Evolutionary conservation across 2,329 filamentous ascomycete genomes (phyloP).

Genomic region (Capronia americana): DNA sequence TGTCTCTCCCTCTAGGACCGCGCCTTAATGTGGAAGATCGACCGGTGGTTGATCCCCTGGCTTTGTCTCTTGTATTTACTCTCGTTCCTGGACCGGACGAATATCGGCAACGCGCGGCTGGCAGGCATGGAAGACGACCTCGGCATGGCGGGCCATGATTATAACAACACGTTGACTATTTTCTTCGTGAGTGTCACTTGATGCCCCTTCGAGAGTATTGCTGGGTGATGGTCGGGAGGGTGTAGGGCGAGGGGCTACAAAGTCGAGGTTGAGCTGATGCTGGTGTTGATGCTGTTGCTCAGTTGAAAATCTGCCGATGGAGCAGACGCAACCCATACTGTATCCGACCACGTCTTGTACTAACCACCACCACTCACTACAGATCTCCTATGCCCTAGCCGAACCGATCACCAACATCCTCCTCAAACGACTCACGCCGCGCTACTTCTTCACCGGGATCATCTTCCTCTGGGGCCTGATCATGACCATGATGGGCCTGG

Average conservation of each 20-base stretch:
- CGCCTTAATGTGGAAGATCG: slow-evolving; percentile 46
- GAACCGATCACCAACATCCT: slow-evolving; percentile 78
- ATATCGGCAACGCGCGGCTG: slow-evolving; percentile 47
- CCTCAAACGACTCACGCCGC: slow-evolving; percentile 76
- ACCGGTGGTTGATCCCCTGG: slow-evolving; percentile 35
- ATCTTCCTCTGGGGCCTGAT: slow-evolving; percentile 67
- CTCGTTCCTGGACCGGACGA: slow-evolving; percentile 45
- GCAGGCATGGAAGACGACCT: slow-evolving; percentile 42
- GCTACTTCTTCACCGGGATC: slow-evolving; percentile 78
- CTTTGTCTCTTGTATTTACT: slow-evolving; percentile 42
- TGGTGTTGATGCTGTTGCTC: too few relatives aligned
- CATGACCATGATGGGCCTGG: slow-evolving; percentile 45
- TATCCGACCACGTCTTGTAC: too few relatives aligned
- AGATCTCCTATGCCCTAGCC: slow-evolving; percentile 80
- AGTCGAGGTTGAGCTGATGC: too few relatives aligned
- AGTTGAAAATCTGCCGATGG: too few relatives aligned
- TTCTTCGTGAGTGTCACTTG: slow-evolving; percentile 52
- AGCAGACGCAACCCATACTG: too few relatives aligned
- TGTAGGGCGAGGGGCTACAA: too few relatives aligned
- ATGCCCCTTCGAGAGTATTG: too few relatives aligned
- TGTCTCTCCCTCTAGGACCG: slow-evolving; percentile 46
- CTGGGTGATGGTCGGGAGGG: too few relatives aligned
- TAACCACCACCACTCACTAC: slow-evolving; percentile 59
- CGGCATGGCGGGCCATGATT: slow-evolving; percentile 37
- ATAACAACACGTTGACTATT: slow-evolving; percentile 67